Evolutionary conservation across 108 stramenopile genomes (phyloP).

Genomic region (Cyclostephanos invisitatus): DNA sequence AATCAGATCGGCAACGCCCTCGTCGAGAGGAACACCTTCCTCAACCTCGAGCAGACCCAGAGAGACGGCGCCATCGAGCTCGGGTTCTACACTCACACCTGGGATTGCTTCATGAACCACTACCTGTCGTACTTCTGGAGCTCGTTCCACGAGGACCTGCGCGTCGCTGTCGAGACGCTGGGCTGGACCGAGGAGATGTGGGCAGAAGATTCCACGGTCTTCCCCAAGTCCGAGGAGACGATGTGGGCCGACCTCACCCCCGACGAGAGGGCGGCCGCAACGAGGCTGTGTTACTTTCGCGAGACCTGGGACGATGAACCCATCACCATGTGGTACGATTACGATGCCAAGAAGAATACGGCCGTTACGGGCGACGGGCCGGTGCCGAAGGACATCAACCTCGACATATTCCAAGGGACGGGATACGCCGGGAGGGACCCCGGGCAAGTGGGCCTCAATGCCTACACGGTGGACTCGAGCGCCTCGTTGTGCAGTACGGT

Average conservation of each 20-base stretch:
- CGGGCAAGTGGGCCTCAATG: neutral
- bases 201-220: slow-evolving; percentile 13
- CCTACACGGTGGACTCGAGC: slow-evolving; percentile 8
- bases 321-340: slow-evolving; percentile 27
- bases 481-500: neutral
- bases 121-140: slow-evolving; percentile 53
- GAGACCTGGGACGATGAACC: slow-evolving; percentile 50
- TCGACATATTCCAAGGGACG: slow-evolving; percentile 23
- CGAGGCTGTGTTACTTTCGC: slow-evolving; percentile 51
- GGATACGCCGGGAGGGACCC: slow-evolving; percentile 10
- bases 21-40: slow-evolving; percentile 46
- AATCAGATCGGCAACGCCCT: slow-evolving; percentile 29
- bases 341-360: slow-evolving; percentile 5
- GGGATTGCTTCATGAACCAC: slow-evolving; percentile 64
- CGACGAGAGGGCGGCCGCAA: slow-evolving; percentile 46
- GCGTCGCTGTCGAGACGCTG: slow-evolving; percentile 36
- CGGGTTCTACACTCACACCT: slow-evolving; percentile 52
- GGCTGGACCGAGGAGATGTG: slow-evolving; percentile 54
- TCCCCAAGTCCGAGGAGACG: slow-evolving; percentile 33
- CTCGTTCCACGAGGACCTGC: slow-evolving; percentile 39
- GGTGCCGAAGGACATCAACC: slow-evolving; percentile 33
- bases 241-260: slow-evolving; percentile 47
- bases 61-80: slow-evolving; percentile 43
- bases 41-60: slow-evolving; percentile 29
- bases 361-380: slow-evolving; percentile 24